Evolutionary conservation across 805 yeast species (phyloP), one percentile per base, ranked within the genome.

Genomic region (Cyberlindnera amylophila): DNA sequence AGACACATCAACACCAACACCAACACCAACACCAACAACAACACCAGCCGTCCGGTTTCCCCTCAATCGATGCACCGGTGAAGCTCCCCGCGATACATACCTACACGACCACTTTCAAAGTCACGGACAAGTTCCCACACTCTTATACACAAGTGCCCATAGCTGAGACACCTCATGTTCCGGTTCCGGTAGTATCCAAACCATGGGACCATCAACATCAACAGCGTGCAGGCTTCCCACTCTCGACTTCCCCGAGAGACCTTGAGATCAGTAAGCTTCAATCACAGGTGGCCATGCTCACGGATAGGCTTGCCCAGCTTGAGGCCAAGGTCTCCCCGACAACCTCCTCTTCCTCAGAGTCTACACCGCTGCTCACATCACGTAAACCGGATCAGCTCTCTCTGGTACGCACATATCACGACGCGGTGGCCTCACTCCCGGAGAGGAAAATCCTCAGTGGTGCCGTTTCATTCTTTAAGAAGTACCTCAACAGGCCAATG

Each of bases 31-130:
- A 23, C 30, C 29, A 23, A 12, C 37, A 34, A 10, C 29, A 26
- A 7, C 36, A 19, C 6, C 9, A 34, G 9, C 28, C 9, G 19
- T 29, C 27, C 23, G 29, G 10, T 18, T 4, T n/a, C 31, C 18
- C 24, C 32, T 18, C 12, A 14, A 29, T 28, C 13, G 27, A 29
- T n/a, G 30, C 7, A 4, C 17, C 32, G 7, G 39, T 47, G 13
- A 47, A 40, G 30, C 41, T 49, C 10, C 55, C 53, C 24, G 45
- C 55, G 14, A 42, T 51, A 23, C 42, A 43, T 31, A 34, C 46
- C 2, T 45, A 51, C 39, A 47, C 55, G 12, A 44, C 55, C 14
- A 46, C 51, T 2, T 49, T 51, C 41, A 41, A 35, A 15, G 45
- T 39, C 29, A 32, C 30, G 3, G 46, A 42, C 15, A 39, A 31